Evolutionary conservation across 495 filamentous ascomycete species (phyloP).

Genomic region (Podospora australis): DNA sequence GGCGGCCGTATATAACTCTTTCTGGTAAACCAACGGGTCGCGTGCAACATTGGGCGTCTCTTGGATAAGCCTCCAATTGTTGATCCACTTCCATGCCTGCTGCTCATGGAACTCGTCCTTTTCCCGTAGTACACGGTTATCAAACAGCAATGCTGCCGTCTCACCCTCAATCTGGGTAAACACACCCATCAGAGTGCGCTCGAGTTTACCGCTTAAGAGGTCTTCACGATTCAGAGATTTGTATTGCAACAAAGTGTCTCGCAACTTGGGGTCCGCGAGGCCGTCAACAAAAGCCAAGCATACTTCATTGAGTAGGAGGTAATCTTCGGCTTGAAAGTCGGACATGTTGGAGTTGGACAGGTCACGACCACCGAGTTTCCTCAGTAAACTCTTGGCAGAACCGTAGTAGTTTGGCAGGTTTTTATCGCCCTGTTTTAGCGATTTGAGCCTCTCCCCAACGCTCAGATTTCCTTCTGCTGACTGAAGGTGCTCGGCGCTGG

Average conservation of each 20-base stretch:
- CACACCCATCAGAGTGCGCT: slow-evolving; percentile 41
- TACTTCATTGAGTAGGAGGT: slow-evolving; percentile 39
- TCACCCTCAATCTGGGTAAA: slow-evolving; percentile 48
- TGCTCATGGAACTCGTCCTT: slow-evolving; percentile 27
- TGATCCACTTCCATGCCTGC: slow-evolving; percentile 25
- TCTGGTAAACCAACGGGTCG: slow-evolving; percentile 40
- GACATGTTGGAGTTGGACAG: slow-evolving; percentile 31
- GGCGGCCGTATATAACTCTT: slow-evolving; percentile 34
- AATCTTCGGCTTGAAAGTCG: slow-evolving; percentile 33
- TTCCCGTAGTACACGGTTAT: slow-evolving; percentile 30
- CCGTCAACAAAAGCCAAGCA: slow-evolving; percentile 43
- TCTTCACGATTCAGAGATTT: slow-evolving; percentile 29
- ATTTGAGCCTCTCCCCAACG: slow-evolving; percentile 10
- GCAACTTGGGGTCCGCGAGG: slow-evolving; percentile 36
- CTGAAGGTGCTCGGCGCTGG: slow-evolving; percentile 11
- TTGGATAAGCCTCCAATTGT: slow-evolving; percentile 37
- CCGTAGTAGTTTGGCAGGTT: slow-evolving; percentile 35
- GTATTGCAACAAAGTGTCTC: slow-evolving; percentile 30
- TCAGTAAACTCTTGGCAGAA: slow-evolving; percentile 39
- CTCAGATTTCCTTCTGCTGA: not conserved
- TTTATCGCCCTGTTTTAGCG: slow-evolving; percentile 31
- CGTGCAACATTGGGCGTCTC: slow-evolving; percentile 24
- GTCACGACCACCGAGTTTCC: slow-evolving; percentile 40
- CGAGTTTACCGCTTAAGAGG: slow-evolving; percentile 16
- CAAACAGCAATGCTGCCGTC: slow-evolving; percentile 37